phyloP scores from a whole-genome alignment of 1,284 basidiomycete genomes.

The Rhodotorula sp. region DNA sequence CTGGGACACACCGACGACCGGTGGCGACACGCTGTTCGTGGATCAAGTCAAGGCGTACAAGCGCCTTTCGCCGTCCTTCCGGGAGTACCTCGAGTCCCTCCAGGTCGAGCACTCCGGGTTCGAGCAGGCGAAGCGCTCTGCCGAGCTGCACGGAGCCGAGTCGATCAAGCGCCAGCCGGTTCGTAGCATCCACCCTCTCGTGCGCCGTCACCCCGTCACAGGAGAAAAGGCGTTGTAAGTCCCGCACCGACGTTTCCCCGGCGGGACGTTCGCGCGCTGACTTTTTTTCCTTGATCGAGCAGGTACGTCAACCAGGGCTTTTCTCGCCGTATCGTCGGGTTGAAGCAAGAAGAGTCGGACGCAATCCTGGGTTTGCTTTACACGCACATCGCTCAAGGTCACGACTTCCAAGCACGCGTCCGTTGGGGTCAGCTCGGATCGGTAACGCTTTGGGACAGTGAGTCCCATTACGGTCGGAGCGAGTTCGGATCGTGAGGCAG shows the following conservation, averaged over 20 bases:
- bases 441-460: constrained; percentile 57
- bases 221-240: constrained; percentile 42
- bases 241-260: background rate
- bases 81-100: constrained; percentile 46
- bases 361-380: constrained; percentile 43
- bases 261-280: background rate
- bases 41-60: constrained; percentile 41
- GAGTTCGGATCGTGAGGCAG: background rate
- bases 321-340: constrained; percentile 44
- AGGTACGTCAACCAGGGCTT: constrained; percentile 46
- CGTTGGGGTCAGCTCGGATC: constrained; percentile 50
- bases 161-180: constrained; percentile 43
- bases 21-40: constrained; percentile 27
- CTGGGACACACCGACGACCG: constrained; percentile 36
- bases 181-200: constrained; percentile 46
- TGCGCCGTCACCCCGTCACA: constrained; percentile 48
- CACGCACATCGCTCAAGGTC: constrained; percentile 18
- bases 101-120: constrained; percentile 46
- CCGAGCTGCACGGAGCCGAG: constrained; percentile 11
- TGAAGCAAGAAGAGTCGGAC: constrained; percentile 47
- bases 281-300: background rate
- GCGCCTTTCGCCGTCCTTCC: constrained; percentile 45
- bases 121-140: constrained; percentile 38
- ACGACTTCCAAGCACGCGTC: constrained; percentile 28
- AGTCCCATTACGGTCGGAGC: background rate